phyloP scores from a whole-genome alignment of 164 flowering plant genomes.

The Nelumbo lutea region DNA sequence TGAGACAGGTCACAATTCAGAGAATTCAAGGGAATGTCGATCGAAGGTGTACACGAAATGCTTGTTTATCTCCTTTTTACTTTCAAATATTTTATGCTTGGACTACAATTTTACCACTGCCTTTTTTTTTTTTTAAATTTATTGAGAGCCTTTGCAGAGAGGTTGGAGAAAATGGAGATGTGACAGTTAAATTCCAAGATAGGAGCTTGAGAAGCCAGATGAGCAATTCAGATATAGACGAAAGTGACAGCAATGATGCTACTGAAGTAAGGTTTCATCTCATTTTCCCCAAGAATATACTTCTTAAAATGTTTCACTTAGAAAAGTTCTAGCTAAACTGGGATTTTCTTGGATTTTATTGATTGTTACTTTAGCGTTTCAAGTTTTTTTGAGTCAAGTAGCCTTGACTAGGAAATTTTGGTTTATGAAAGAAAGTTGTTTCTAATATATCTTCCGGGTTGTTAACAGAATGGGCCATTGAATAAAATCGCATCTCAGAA shows the following conservation, averaged over 20 bases:
- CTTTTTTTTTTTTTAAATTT: not conserved
- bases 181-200: slow-evolving; percentile 22
- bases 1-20: slow-evolving; percentile 62
- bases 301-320: not conserved
- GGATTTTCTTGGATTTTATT: no score
- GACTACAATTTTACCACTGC: not conserved
- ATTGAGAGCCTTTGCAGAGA: slow-evolving; percentile 35
- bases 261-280: slow-evolving; percentile 43
- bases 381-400: no score
- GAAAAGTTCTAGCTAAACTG: not conserved
- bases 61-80: not conserved
- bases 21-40: slow-evolving; percentile 50
- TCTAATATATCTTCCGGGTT: not conserved
- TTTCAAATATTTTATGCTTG: not conserved
- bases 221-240: slow-evolving; percentile 33
- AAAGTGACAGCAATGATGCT: slow-evolving; percentile 18
- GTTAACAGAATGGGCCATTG: slow-evolving; percentile 35
- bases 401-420: not conserved
- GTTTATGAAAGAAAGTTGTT: not conserved
- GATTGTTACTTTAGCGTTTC: no score
- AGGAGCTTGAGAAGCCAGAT: slow-evolving; percentile 40
- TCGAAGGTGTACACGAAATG: slow-evolving; percentile 35
- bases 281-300: not conserved
- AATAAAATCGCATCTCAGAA: slow-evolving; percentile 19
- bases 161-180: slow-evolving; percentile 40